These are phyloP conservation scores for Kentomonas sorsogonicus DNA, from an alignment of 208 protist species.

Conservation along the genomic window DNA sequence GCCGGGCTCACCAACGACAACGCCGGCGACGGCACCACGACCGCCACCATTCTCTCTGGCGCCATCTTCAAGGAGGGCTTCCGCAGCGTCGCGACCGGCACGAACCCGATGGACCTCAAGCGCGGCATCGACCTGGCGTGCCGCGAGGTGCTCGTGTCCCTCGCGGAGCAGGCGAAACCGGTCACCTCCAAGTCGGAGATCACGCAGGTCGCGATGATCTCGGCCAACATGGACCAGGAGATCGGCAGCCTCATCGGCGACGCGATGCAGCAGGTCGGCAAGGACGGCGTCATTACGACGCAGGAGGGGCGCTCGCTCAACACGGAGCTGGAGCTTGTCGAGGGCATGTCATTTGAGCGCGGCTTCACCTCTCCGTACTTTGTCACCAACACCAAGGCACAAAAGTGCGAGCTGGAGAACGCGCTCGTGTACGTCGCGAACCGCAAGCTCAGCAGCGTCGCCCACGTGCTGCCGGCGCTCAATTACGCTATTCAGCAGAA, in stretches of 20 bases:
- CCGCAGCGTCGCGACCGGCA: slow-evolving; percentile 97
- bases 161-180: slow-evolving; percentile 92
- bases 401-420: slow-evolving; percentile 96
- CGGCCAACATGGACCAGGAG: slow-evolving; percentile 98
- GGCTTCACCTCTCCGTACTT: slow-evolving; percentile 99
- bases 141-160: slow-evolving; percentile 84
- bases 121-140: slow-evolving; percentile 98
- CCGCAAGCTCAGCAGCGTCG: slow-evolving; percentile 74
- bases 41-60: slow-evolving; percentile 97
- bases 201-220: slow-evolving; percentile 99
- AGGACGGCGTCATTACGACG: slow-evolving; percentile 99
- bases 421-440: slow-evolving; percentile 93
- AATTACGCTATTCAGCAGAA: slow-evolving; percentile 85
- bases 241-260: slow-evolving; percentile 98
- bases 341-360: slow-evolving; percentile 98
- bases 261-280: slow-evolving; percentile 99
- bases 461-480: slow-evolving; percentile 73
- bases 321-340: slow-evolving; percentile 97
- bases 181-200: slow-evolving; percentile 98
- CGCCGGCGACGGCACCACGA: slow-evolving; percentile 99
- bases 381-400: slow-evolving; percentile 97
- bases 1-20: slow-evolving; percentile 97
- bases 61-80: slow-evolving; percentile 98
- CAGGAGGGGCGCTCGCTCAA: slow-evolving; percentile 98
- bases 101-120: slow-evolving; percentile 99